Conservation (phyloP, 2,329 filamentous ascomycete species). For the Aphanoascus verrucosus region DNA sequence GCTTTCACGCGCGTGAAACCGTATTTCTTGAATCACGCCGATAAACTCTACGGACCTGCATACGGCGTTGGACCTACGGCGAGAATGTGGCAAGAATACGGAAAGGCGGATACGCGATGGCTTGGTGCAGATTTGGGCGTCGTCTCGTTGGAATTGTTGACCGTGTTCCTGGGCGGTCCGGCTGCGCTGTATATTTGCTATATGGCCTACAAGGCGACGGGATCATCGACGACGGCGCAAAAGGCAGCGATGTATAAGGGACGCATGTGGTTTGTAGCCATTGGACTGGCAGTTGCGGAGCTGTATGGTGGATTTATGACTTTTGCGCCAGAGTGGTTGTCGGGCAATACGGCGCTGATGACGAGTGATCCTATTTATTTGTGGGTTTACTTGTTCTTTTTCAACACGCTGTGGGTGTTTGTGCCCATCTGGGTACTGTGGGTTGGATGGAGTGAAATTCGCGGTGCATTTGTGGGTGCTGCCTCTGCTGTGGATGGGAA, state of each 20-base stretch:
- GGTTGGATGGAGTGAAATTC: conserved; percentile 41
- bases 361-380: conserved; percentile 51
- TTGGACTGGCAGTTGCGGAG: conserved; percentile 51
- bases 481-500: background rate
- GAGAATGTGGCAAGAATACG: conserved; percentile 55
- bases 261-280: conserved; percentile 47
- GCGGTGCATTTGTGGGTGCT: conserved; percentile 25
- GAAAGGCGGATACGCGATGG: conserved; percentile 53
- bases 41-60: conserved; percentile 49
- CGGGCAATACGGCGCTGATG: conserved; percentile 46
- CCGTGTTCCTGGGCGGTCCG: conserved; percentile 49
- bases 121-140: conserved; percentile 48
- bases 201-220: conserved; percentile 30
- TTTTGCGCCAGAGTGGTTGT: conserved; percentile 55
- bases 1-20: conserved; percentile 20
- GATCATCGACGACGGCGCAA: conserved; percentile 10
- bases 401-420: conserved; percentile 54
- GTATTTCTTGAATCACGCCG: conserved; percentile 44
- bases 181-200: conserved; percentile 49
- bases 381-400: conserved; percentile 54
- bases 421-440: conserved; percentile 49
- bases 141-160: conserved; percentile 51
- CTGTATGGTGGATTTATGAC: conserved; percentile 56
- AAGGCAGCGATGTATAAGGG: conserved; percentile 27
- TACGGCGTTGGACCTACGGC: conserved; percentile 46